Percentiles rank a stretch among this genome's conserved stretches.
phyloP scores from a whole-genome alignment of 2,329 filamentous ascomycete genomes.

The Ophiostoma quercus region DNA sequence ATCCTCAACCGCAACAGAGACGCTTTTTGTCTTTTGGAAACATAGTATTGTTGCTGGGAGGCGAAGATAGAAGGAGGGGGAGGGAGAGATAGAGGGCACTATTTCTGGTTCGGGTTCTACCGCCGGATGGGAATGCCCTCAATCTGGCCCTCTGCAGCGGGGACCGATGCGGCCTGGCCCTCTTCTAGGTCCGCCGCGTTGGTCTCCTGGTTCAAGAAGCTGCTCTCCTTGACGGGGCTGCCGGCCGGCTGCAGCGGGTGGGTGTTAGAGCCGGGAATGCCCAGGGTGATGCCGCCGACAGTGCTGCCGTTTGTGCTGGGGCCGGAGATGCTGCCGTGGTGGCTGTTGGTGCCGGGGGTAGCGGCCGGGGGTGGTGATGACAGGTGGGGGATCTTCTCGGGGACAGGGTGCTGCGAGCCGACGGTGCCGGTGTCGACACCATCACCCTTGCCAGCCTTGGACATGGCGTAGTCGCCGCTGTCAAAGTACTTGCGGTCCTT shows the following conservation, averaged over 20 bases:
- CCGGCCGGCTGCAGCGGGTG: slow-evolving; percentile 53
- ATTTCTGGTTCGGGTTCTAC: slow-evolving; percentile 34
- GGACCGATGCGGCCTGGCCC: slow-evolving; percentile 17
- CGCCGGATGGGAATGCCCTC: slow-evolving; percentile 61
- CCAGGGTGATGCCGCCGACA: slow-evolving; percentile 37
- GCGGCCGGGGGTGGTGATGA: slow-evolving; percentile 55
- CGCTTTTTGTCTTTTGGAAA: neutral
- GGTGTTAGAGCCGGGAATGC: slow-evolving; percentile 38
- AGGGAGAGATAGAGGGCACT: neutral
- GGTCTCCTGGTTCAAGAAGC: slow-evolving; percentile 77
- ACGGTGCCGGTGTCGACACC: slow-evolving; percentile 90
- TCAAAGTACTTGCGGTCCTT: slow-evolving; percentile 99
- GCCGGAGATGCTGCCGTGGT: slow-evolving; percentile 26
- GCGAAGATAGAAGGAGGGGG: no score
- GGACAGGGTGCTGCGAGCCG: slow-evolving; percentile 88
- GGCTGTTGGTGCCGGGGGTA: slow-evolving; percentile 29
- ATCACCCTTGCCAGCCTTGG: slow-evolving; percentile 93
- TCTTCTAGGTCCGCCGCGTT: slow-evolving; percentile 54
- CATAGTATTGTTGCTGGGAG: neutral
- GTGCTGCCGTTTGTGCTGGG: slow-evolving; percentile 24
- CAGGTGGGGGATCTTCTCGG: slow-evolving; percentile 90
- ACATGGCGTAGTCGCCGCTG: slow-evolving; percentile 91
- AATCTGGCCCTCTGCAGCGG: slow-evolving; percentile 25
- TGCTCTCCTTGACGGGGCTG: slow-evolving; percentile 86
- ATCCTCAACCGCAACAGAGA: neutral